Conservation (phyloP, 208 protist genomes). For the Leishmania lainsoni region DNA sequence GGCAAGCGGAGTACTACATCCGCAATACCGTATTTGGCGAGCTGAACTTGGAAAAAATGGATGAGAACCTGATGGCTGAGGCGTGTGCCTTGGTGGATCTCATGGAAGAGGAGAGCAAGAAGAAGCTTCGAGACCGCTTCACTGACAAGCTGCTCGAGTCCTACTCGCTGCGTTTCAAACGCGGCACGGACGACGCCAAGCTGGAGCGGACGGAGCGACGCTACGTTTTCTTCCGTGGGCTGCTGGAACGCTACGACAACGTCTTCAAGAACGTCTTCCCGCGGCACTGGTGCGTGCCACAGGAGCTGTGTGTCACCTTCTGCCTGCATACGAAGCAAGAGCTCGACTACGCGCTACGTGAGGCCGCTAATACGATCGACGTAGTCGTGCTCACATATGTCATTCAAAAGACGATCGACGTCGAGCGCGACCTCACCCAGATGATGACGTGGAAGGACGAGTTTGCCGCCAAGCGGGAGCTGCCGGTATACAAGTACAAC, state of each 20-base stretch:
- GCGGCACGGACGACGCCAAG: slow-evolving; percentile 83
- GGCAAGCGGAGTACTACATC: slow-evolving; percentile 84
- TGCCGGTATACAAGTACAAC: slow-evolving; percentile 85
- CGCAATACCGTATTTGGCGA: slow-evolving; percentile 84
- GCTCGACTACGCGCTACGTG: slow-evolving; percentile 74
- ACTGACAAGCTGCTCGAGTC: slow-evolving; percentile 84
- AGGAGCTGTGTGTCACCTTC: slow-evolving; percentile 93
- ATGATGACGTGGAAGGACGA: slow-evolving; percentile 82
- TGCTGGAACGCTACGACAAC: slow-evolving; percentile 81
- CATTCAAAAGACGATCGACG: slow-evolving; percentile 93
- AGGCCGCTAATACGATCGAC: slow-evolving; percentile 77
- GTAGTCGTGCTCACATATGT: slow-evolving; percentile 89
- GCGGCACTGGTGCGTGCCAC: slow-evolving; percentile 88
- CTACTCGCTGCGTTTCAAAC: slow-evolving; percentile 87
- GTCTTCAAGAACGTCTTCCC: slow-evolving; percentile 87
- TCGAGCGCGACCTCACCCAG: slow-evolving; percentile 91
- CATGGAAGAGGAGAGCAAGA: slow-evolving; percentile 73
- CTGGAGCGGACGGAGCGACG: slow-evolving; percentile 90
- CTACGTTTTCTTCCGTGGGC: slow-evolving; percentile 89
- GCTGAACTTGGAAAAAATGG: slow-evolving; percentile 61
- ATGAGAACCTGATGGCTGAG: slow-evolving; percentile 81
- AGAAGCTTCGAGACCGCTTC: slow-evolving; percentile 85
- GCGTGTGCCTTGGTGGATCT: slow-evolving; percentile 90
- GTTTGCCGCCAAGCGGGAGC: slow-evolving; percentile 49
- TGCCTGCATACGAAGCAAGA: slow-evolving; percentile 91